Evolutionary conservation across 176 grass and related monocot genomes (phyloP), one percentile per base, ranked within the genome.

Genomic region (Rhipidocladum racemiflorum): DNA sequence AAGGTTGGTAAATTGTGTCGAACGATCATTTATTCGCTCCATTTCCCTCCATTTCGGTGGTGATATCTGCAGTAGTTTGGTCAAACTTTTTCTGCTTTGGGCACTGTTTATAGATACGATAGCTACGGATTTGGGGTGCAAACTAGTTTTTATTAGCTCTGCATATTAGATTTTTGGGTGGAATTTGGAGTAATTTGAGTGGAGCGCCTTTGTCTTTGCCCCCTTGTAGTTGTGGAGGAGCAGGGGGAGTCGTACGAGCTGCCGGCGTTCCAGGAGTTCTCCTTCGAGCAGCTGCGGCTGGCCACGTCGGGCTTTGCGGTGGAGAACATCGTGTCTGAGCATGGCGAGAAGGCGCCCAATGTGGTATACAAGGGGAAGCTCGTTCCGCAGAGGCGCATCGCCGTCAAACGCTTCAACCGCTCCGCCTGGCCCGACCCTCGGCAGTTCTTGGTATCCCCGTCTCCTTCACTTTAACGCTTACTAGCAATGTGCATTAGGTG

Each of bases 321-420:
- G 2, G 92, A 94, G 75, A 98, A 98, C 79, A 95, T 95, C 34
- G 96, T 98, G 21, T 98, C 96, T 2, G 96, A 98, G 86, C 92
- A 95, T 0, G 96, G 96, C 4, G 96, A 95, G 86, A 98, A 98
- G 87, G 96, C 96, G 11, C 96, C 96, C 61, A 98, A 98, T 87
- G 96, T 98, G 13, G 92, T 98, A 3, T 98, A 95, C 88, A 98
- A 95, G 83, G 96, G 96, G n/a, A 98, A 95, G 83, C 79, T 98
- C 66, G 92, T 90, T 44, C 90, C 92, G 1, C 96, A 95, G 76
- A 84, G 86, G 13, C 88, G 92, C 76, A 85, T 98, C 50, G 96
- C 96, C 0, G 92, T 98, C 72, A 98, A 98, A 84, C 83, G 90
- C 32, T 98, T 98, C 75, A 98, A 94, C 63, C 89, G 96, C 51